phyloP scores from a whole-genome alignment of 2,329 filamentous ascomycete genomes.

The Corinectria fuckeliana region DNA sequence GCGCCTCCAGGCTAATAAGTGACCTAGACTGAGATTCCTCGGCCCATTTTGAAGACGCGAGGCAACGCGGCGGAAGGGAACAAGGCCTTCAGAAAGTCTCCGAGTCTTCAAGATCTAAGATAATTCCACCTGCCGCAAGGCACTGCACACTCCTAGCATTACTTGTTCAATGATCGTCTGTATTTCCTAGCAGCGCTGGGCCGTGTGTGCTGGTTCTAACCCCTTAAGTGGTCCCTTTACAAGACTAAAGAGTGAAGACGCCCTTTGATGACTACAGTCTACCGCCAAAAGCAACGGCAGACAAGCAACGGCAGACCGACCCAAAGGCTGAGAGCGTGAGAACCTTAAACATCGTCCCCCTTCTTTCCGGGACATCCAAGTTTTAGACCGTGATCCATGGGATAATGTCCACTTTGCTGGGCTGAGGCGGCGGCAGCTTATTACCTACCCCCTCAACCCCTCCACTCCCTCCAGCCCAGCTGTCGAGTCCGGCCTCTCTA shows the following conservation, averaged over 20 bases:
- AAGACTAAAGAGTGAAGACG: background rate
- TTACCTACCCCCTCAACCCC: background rate
- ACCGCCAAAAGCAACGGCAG: background rate
- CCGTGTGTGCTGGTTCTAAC: background rate
- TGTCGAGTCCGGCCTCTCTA: too few species aligned
- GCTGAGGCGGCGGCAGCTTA: background rate
- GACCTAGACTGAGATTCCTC: background rate
- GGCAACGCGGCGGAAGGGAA: background rate
- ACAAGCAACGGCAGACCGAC: conserved; percentile 15
- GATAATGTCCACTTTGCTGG: conserved; percentile 3
- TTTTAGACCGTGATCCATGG: background rate
- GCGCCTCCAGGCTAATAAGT: background rate
- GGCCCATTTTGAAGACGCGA: background rate
- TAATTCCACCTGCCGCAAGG: too few species aligned
- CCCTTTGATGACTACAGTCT: background rate
- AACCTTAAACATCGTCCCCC: conserved; percentile 37
- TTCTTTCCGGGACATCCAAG: conserved; percentile 13
- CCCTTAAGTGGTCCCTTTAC: background rate
- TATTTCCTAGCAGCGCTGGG: background rate
- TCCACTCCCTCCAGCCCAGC: too few species aligned
- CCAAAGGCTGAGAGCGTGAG: conserved; percentile 39
- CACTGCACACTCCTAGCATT: too few species aligned
- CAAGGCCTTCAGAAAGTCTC: background rate
- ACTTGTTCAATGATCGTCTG: too few species aligned
- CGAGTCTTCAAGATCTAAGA: too few species aligned